Evolutionary conservation across 805 yeast genomes (phyloP).

Genomic region (Saccharomyces mikatae): DNA sequence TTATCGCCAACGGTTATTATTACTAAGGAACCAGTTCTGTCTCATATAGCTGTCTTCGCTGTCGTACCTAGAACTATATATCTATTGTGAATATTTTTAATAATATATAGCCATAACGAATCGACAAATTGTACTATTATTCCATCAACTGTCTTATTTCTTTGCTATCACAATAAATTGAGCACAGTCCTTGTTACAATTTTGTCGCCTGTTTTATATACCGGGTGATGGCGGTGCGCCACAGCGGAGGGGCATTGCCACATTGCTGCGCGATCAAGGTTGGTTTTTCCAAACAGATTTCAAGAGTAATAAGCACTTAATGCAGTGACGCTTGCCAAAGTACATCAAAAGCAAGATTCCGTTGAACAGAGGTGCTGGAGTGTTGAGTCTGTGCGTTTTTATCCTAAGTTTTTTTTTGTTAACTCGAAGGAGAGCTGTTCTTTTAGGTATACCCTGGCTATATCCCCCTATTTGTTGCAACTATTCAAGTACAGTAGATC

Average conservation of each 20-base stretch:
- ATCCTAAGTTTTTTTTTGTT: background rate
- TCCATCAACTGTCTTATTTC: background rate
- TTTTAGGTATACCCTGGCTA: background rate
- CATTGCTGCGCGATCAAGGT: background rate
- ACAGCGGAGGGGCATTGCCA: background rate
- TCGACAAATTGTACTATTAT: background rate
- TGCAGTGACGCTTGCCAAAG: background rate
- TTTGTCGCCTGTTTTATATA: background rate
- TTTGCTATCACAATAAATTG: background rate
- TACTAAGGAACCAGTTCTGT: constrained; percentile 17
- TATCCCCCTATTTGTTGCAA: background rate
- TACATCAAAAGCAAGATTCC: background rate
- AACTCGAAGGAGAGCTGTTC: background rate
- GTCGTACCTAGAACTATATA: background rate
- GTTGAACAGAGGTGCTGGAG: background rate
- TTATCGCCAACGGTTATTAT: constrained; percentile 75
- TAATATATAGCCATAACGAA: background rate
- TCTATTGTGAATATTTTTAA: background rate
- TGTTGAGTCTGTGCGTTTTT: background rate
- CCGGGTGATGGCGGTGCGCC: background rate
- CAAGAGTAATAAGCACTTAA: background rate
- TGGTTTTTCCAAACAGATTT: background rate
- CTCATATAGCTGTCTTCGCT: background rate
- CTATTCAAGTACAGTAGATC: background rate
- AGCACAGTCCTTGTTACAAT: background rate